Base-by-base conservation (phyloP, 2,329 filamentous ascomycete genomes). In the Fusarium abutilonis region DNA sequence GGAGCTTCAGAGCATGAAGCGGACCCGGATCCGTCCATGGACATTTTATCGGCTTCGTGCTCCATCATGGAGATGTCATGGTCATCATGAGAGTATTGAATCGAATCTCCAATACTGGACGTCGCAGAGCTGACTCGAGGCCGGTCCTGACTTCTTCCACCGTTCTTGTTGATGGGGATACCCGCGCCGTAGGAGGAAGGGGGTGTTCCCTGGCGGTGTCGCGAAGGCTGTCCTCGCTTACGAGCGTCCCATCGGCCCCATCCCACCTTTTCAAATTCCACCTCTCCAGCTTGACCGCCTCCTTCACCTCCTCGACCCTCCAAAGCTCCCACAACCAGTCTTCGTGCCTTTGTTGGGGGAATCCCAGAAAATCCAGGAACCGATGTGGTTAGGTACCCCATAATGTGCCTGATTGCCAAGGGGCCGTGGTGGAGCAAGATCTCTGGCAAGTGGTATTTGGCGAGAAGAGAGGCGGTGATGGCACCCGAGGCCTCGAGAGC, bases 161-260 rank as follows among this genome's bases (percentile, higher is more conserved):
- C 74, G 44, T 72, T 72, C 67, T 79, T 81, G 67, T 76, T 75
- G 72, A 89, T 88, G 67, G 85, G 85, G 60, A 89, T 87, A 63
- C 81, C 83, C 26, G 78, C 74, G 42, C 78, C 76, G 67, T 80
- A 81, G 23, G 77, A 78, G 29, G 76, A 75, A 52, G 74, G 71
- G 66, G 75, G 75, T 70, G 76, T 74, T 73, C 74, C 72, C 67
- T 69, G 79, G 74, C 74, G 80, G 57, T 79, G 74, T 63, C 82
- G 80, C 60, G 79, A 70, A 39, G 83, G 79, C 60, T 91, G 85
- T 51, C 89, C 91, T 69, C 87, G 87, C 74, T 86, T 83, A 73
- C 88, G 88, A 60, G 93, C 95, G 76, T 96, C 91, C 94, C 94
- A 99, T 66, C 93, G 88, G 57, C 95, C 95, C 94, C 94, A 98